Evolutionary conservation across 352 stramenopile genomes (phyloP).

Genomic region (Globisporangium abappressorium): DNA sequence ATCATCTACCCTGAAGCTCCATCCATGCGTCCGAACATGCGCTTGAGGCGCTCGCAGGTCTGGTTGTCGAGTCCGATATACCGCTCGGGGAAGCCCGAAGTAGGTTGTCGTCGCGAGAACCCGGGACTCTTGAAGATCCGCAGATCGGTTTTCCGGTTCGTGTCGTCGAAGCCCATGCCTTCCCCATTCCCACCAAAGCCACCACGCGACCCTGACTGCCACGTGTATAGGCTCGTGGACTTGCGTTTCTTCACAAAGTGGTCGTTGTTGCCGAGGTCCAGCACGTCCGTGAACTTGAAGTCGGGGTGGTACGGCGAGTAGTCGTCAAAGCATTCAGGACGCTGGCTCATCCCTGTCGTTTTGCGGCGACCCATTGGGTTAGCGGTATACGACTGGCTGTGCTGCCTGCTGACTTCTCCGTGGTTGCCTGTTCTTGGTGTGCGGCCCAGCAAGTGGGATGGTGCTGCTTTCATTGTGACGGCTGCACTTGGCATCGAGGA

Average conservation of each 20-base stretch:
- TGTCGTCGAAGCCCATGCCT: not conserved
- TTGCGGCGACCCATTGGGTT: slow-evolving; percentile 4
- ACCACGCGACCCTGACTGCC: not conserved
- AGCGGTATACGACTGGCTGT: not conserved
- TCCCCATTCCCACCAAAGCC: not conserved
- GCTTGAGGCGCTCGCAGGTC: slow-evolving; percentile 68
- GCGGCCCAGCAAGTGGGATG: not conserved
- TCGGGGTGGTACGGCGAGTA: slow-evolving; percentile 77
- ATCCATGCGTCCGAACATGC: slow-evolving; percentile 72
- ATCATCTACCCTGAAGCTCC: not conserved
- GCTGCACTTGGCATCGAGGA: not conserved
- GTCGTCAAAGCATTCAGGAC: slow-evolving; percentile 70
- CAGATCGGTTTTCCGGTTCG: slow-evolving; percentile 46
- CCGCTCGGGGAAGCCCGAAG: slow-evolving; percentile 55
- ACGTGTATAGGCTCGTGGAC: not conserved
- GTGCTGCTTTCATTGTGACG: not conserved
- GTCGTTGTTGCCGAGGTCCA: slow-evolving; percentile 39
- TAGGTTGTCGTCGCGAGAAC: slow-evolving; percentile 45
- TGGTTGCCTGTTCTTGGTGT: not conserved
- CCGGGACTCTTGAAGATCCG: slow-evolving; percentile 81
- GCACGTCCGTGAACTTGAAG: slow-evolving; percentile 40
- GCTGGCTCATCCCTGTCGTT: not conserved
- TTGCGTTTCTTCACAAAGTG: slow-evolving; percentile 11
- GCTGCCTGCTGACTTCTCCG: not conserved
- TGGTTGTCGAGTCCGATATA: slow-evolving; percentile 82